Conservation (phyloP, 768 basidiomycete species). For the Hericium alpestre region DNA sequence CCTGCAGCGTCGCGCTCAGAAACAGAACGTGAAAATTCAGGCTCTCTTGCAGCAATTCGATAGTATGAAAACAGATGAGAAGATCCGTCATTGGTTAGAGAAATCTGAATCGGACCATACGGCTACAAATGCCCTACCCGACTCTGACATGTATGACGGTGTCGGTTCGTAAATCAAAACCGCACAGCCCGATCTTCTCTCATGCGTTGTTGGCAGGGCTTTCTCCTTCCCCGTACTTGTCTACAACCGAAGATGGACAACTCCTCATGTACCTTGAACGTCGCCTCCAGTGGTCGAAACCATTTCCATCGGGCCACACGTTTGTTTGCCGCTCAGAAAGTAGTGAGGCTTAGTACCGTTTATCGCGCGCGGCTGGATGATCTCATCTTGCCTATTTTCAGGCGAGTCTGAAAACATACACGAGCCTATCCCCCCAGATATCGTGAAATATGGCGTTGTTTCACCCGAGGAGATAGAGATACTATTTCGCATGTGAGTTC, state of each 20-base stretch:
- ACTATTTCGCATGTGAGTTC: not conserved
- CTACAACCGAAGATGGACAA: not conserved
- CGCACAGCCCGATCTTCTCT: not conserved
- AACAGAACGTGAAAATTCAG: not conserved
- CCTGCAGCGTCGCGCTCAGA: not conserved
- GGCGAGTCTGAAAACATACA: not conserved
- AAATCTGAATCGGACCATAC: not conserved
- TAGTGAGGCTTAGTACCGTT: no score
- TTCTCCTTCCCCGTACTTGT: not conserved
- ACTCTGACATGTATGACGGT: no score
- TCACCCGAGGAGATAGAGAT: not conserved
- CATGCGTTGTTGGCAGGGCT: not conserved
- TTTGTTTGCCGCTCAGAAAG: no score
- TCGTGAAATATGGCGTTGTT: not conserved
- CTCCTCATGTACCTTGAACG: not conserved
- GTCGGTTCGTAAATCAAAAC: no score
- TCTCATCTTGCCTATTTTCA: no score
- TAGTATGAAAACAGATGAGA: not conserved
- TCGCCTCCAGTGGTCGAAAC: not conserved
- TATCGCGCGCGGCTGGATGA: no score
- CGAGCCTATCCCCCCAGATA: not conserved
- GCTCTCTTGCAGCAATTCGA: not conserved
- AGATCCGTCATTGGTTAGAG: not conserved
- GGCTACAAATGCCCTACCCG: no score
- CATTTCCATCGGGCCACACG: no score